Evolutionary conservation across 148 eudicot genomes (phyloP).

Genomic region (Limonium bicolor): DNA sequence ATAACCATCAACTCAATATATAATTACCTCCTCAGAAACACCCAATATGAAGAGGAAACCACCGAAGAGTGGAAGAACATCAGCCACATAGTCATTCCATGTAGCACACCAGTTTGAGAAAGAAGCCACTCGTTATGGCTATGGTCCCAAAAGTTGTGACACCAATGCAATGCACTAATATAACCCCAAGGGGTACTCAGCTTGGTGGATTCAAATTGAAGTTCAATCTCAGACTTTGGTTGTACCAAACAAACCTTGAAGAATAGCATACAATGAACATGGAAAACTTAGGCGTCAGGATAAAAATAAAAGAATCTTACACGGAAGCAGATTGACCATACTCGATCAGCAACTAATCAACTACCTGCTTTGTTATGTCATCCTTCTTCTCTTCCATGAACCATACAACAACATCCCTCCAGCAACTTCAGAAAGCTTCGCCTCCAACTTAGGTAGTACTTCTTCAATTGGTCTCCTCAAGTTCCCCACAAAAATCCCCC

Average conservation of each 20-base stretch:
- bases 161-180: conserved; percentile 59
- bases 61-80: conserved; percentile 85
- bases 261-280: too few species aligned
- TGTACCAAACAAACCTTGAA: conserved; percentile 87
- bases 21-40: conserved; percentile 70
- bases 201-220: conserved; percentile 68
- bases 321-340: too few species aligned
- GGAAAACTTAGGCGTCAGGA: too few species aligned
- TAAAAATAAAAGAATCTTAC: too few species aligned
- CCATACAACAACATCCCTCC: conserved; percentile 82
- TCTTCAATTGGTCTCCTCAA: conserved; percentile 82
- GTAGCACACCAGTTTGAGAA: conserved; percentile 86
- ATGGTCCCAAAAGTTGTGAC: conserved; percentile 88
- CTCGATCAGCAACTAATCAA: too few species aligned
- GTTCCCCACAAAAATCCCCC: conserved; percentile 88
- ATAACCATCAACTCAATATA: too few species aligned
- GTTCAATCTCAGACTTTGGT: conserved; percentile 91
- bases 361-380: conserved; percentile 82
- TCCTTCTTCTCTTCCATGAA: conserved; percentile 86
- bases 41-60: conserved; percentile 88
- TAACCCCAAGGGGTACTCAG: conserved; percentile 88
- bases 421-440: conserved; percentile 75
- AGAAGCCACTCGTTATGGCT: conserved; percentile 88
- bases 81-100: conserved; percentile 52
- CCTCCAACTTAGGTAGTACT: conserved; percentile 68